Conservation (phyloP, 768 basidiomycete genomes). For the Auricularia heimuer region DNA sequence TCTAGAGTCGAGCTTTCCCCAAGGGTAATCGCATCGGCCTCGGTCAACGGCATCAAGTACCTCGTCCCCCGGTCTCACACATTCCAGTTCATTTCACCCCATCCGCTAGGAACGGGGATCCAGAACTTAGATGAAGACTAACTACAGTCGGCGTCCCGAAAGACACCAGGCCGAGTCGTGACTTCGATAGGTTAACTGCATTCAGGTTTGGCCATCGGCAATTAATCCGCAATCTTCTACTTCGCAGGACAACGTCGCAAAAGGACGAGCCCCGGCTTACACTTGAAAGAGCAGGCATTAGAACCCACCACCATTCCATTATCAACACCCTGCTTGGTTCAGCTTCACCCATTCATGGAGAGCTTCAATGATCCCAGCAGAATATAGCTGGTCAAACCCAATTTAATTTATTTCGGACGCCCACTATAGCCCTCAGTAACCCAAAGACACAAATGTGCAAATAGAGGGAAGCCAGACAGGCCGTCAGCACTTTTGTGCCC, state of each 20-base stretch:
- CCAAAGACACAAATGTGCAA: no score
- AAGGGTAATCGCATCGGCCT: slow-evolving; percentile 14
- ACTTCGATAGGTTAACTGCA: slow-evolving; percentile 26
- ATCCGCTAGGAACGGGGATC: slow-evolving; percentile 21
- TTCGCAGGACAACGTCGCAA: background rate
- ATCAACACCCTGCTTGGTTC: no score
- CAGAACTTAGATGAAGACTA: slow-evolving; percentile 25
- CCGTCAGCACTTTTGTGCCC: no score
- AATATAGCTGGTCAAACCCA: no score
- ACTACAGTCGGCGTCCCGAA: slow-evolving; percentile 15
- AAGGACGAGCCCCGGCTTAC: slow-evolving; percentile 4
- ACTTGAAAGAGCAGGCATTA: background rate
- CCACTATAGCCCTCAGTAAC: no score
- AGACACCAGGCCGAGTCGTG: slow-evolving; percentile 19
- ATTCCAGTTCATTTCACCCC: slow-evolving; percentile 27
- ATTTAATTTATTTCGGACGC: no score
- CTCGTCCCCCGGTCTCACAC: slow-evolving; percentile 40
- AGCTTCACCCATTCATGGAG: no score
- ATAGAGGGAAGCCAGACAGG: no score
- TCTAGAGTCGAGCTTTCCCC: slow-evolving; percentile 9
- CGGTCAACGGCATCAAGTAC: slow-evolving; percentile 12
- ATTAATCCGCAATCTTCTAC: slow-evolving; percentile 28
- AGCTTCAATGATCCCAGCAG: no score
- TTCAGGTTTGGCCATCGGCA: slow-evolving; percentile 26
- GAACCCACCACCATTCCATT: no score